phyloP scores from a whole-genome alignment of 2,329 filamentous ascomycete species.

The Rutstroemia sp. region DNA sequence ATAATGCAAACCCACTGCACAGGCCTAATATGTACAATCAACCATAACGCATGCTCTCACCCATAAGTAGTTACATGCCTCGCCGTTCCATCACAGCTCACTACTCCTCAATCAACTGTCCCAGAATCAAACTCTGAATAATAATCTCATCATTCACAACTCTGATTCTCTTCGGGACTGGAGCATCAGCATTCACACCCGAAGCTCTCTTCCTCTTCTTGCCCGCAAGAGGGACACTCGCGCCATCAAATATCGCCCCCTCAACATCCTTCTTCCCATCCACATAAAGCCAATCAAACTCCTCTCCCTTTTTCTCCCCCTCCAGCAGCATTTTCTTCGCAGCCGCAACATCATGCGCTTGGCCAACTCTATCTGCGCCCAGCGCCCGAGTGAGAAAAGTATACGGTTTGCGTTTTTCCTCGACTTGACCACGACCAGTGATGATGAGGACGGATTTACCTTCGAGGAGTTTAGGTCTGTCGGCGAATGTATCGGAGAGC shows the following conservation, averaged over 20 bases:
- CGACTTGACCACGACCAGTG: conserved; percentile 53
- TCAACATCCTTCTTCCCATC: conserved; percentile 50
- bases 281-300: conserved; percentile 74
- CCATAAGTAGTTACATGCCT: background rate
- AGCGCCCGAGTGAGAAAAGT: conserved; percentile 74
- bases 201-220: conserved; percentile 38
- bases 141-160: conserved; percentile 81
- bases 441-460: conserved; percentile 66
- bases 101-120: conserved; percentile 51
- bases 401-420: conserved; percentile 62
- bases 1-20: no score
- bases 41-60: background rate
- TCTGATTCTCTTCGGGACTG: conserved; percentile 46
- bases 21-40: no score
- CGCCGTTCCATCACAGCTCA: background rate
- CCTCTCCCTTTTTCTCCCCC: conserved; percentile 36
- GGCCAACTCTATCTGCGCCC: conserved; percentile 59
- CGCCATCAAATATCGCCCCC: conserved; percentile 29
- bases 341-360: conserved; percentile 57
- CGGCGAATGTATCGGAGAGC: conserved; percentile 49
- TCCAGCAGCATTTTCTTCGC: conserved; percentile 53
- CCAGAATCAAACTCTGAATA: conserved; percentile 86
- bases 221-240: conserved; percentile 16
- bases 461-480: conserved; percentile 55
- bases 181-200: conserved; percentile 28